These are phyloP conservation scores for Talaromyces liani DNA, from an alignment of 495 filamentous ascomycete genomes.

Conservation along the genomic window DNA sequence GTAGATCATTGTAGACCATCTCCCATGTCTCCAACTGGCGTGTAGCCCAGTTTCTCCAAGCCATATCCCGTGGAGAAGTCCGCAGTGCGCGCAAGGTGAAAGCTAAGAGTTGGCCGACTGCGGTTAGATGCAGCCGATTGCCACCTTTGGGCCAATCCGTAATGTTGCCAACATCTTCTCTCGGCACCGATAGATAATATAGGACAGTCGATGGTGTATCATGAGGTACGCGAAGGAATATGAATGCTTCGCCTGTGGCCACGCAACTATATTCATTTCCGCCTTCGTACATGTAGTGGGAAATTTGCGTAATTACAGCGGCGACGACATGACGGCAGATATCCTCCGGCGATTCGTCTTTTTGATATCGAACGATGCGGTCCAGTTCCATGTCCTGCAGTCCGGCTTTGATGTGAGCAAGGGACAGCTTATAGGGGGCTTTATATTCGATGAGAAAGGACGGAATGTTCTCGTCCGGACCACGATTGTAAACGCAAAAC, in stretches of 20 bases:
- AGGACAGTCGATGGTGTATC: constrained; percentile 27
- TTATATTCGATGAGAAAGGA: constrained; percentile 34
- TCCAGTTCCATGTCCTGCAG: constrained; percentile 19
- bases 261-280: constrained; percentile 34
- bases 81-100: constrained; percentile 14
- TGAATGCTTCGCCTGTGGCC: constrained; percentile 33
- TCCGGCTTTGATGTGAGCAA: constrained; percentile 20
- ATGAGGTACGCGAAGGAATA: constrained; percentile 37
- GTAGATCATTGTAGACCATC: constrained; percentile 28
- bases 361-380: constrained; percentile 12
- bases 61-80: constrained; percentile 2
- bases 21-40: constrained; percentile 24
- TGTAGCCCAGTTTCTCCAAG: constrained; percentile 12
- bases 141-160: neutral
- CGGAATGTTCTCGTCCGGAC: constrained; percentile 15
- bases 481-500: constrained; percentile 33
- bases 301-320: constrained; percentile 34
- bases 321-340: constrained; percentile 12
- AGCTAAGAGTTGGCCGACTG: constrained; percentile 12
- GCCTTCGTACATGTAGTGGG: constrained; percentile 33
- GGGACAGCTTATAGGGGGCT: constrained; percentile 31
- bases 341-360: constrained; percentile 10
- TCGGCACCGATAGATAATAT: constrained; percentile 31
- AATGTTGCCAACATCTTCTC: constrained; percentile 22
- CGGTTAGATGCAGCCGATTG: constrained; percentile 15